Evolutionary conservation across 2,329 filamentous ascomycete species (phyloP), one percentile per base, ranked within the genome.

Genomic region (Leptosphaerulina australis): DNA sequence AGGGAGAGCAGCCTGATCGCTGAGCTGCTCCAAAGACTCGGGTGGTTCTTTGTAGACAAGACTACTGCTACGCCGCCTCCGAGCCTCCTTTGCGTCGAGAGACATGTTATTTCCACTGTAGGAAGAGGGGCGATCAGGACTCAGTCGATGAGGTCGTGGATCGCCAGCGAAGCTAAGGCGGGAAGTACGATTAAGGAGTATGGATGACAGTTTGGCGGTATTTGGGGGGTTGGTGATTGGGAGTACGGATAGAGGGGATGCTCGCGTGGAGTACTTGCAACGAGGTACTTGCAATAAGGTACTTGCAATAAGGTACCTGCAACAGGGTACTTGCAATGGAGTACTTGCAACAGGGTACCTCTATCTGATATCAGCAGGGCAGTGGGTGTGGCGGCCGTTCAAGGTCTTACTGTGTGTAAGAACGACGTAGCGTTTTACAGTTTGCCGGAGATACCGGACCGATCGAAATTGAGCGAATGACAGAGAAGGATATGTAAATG

Each of bases 31-130:
- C 70, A 97, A 86, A 48, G 93, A 96, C 81, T 99, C 94, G 54
- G 88, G 87, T 46, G 94, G 94, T 76, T 99, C 94, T 71, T 96
- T 92, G 77, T 97, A 97, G 77, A 99, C 91, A 77, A 99, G 87
- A 78, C 93, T 97, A 80, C 93, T 97, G 76, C 94, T 97, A 77
- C 94, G 87, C 81, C 94, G 88, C 82, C 93, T 86, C 76, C 93
- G 84, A 63, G 86, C 87, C 61, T 81, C 64, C 59, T 75, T 88
- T 85, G 72, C 64, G 40, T 70, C 64, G 29, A 72, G 60, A 2
- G 67, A 69, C 72, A 74, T 73, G 29, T 60, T 70, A 53, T 37
- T 58, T 47, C 58, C 55, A 15, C 14, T 21, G 45, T 36, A 21
- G 37, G 45, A 41, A 36, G 55, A 39, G 28, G 67, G 55, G 30